Evolutionary conservation across 1,139 yeast genomes (phyloP).

Genomic region (Geotrichum fermentans): DNA sequence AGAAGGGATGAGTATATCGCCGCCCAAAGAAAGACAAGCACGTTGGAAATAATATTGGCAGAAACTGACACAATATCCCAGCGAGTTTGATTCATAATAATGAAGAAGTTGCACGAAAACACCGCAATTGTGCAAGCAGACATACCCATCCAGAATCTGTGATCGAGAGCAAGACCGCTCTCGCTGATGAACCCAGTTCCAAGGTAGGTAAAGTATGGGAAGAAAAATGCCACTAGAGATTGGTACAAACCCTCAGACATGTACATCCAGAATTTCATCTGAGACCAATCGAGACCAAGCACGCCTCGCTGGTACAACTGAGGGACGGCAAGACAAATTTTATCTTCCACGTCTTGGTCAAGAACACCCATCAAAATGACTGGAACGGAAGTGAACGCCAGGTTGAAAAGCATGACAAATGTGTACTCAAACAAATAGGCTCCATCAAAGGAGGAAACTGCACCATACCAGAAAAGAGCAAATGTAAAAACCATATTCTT

Average conservation of each 20-base stretch:
- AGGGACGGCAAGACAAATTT: constrained; percentile 76
- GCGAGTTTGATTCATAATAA: constrained; percentile 74
- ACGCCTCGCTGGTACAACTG: constrained; percentile 84
- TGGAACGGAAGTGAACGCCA: constrained; percentile 93
- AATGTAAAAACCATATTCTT: constrained; percentile 86
- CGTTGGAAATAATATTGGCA: constrained; percentile 59
- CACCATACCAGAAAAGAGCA: constrained; percentile 90
- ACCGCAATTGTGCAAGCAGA: constrained; percentile 76
- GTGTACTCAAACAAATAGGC: constrained; percentile 90
- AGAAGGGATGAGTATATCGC: constrained; percentile 76
- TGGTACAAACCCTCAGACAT: constrained; percentile 86
- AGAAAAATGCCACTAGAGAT: constrained; percentile 77
- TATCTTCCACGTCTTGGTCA: constrained; percentile 88
- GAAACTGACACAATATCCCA: constrained; percentile 91
- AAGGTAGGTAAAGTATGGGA: constrained; percentile 68
- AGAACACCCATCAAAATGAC: constrained; percentile 84
- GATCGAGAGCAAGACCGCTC: constrained; percentile 68
- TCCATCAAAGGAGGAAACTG: constrained; percentile 81
- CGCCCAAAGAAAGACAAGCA: constrained; percentile 79
- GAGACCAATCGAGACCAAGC: constrained; percentile 73
- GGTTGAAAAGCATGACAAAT: constrained; percentile 82
- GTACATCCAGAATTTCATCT: constrained; percentile 71
- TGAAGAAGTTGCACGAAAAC: constrained; percentile 72
- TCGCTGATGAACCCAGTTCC: constrained; percentile 52
- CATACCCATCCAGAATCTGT: constrained; percentile 80